Evolutionary conservation across 345 rosid species (phyloP).

Genomic region (Citrus unshiu): DNA sequence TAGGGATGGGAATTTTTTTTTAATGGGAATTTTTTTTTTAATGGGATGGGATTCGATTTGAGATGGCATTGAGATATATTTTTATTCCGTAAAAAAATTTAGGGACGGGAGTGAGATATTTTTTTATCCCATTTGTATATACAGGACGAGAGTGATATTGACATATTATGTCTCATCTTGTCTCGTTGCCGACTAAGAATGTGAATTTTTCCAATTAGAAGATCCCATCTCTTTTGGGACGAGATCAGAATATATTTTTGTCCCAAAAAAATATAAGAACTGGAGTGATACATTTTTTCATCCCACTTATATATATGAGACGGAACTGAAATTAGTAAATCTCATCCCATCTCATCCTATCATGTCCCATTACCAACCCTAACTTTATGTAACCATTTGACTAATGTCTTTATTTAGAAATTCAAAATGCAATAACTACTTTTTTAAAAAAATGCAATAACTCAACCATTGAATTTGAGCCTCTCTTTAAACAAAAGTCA

Average conservation of each 20-base stretch:
- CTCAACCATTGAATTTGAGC: background rate
- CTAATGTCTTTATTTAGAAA: background rate
- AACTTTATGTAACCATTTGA: background rate
- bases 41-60: fast-evolving
- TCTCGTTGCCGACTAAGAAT: too few relatives aligned
- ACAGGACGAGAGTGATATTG: fast-evolving
- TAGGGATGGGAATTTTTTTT: too few relatives aligned
- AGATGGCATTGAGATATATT: fast-evolving
- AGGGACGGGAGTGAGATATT: fast-evolving
- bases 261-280: too few relatives aligned
- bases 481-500: background rate
- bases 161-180: too few relatives aligned
- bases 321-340: fast-evolving
- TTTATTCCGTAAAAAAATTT: fast-evolving
- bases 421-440: background rate
- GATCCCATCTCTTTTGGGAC: too few relatives aligned
- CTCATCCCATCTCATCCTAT: too few relatives aligned
- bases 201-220: too few relatives aligned
- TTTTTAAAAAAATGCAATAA: background rate
- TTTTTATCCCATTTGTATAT: too few relatives aligned
- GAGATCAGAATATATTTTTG: too few relatives aligned
- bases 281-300: fast-evolving
- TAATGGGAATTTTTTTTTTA: too few relatives aligned
- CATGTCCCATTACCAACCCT: fast-evolving
- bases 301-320: too few relatives aligned